Evolutionary conservation across 2,329 filamentous ascomycete species (phyloP).

Genomic region (Chrysoporthe deuterocubensis): DNA sequence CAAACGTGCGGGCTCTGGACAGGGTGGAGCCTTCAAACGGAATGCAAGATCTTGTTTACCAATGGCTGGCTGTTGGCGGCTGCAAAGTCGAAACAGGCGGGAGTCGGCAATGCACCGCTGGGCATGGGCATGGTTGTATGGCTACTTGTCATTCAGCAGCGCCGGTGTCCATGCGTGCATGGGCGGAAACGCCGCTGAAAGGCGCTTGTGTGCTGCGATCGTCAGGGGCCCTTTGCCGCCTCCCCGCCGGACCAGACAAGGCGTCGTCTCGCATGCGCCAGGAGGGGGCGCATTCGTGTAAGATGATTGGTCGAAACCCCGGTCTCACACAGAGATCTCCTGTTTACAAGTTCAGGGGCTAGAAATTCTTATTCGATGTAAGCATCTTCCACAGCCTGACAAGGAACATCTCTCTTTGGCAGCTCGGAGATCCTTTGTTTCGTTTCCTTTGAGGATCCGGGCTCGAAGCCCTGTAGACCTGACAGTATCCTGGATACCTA

Average conservation of each 20-base stretch:
- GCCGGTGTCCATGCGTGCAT: background rate
- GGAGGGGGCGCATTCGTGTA: constrained; percentile 13
- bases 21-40: background rate
- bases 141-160: background rate
- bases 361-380: constrained; percentile 6
- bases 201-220: constrained; percentile 10
- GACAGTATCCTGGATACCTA: background rate
- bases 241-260: background rate
- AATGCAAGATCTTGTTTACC: constrained; percentile 2
- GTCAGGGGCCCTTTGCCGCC: constrained; percentile 19
- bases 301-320: constrained; percentile 16
- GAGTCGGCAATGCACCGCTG: background rate
- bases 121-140: background rate
- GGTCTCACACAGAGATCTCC: constrained; percentile 8
- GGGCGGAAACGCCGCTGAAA: background rate
- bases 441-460: constrained; percentile 8
- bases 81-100: constrained; percentile 9
- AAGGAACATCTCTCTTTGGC: background rate
- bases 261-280: constrained; percentile 11
- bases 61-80: constrained; percentile 3
- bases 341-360: constrained; percentile 14
- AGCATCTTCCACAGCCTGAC: constrained; percentile 9
- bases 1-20: background rate
- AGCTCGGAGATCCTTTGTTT: constrained; percentile 12
- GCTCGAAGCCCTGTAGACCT: background rate